These are phyloP conservation scores for Zygoascus sp. DNA, from an alignment of 1,139 yeast species.

Conservation along the genomic window DNA sequence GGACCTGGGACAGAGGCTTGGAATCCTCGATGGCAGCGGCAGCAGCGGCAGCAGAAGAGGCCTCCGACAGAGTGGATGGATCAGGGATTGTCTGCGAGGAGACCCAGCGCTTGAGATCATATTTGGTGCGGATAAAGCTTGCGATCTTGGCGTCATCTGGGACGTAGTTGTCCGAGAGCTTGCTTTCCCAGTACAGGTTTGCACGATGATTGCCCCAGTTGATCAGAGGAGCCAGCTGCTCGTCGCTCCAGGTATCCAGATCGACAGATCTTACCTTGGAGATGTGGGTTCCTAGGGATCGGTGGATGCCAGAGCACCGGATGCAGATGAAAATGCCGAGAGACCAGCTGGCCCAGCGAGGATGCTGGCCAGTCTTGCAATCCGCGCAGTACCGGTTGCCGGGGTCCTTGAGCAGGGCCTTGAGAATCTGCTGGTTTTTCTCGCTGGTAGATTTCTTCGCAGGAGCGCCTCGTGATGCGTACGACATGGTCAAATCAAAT, in stretches of 20 bases:
- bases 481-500: slow-evolving; percentile 9
- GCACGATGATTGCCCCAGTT: slow-evolving; percentile 83
- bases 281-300: slow-evolving; percentile 94
- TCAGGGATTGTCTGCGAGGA: slow-evolving; percentile 50
- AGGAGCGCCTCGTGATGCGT: slow-evolving; percentile 7
- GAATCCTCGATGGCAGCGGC: slow-evolving; percentile 9
- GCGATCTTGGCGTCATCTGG: slow-evolving; percentile 87
- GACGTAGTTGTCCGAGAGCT: slow-evolving; percentile 61
- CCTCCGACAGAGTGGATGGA: slow-evolving; percentile 43
- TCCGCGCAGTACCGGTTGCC: slow-evolving; percentile 82
- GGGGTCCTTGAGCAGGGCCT: slow-evolving; percentile 67
- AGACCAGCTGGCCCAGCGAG: slow-evolving; percentile 98
- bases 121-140: slow-evolving; percentile 85
- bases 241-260: slow-evolving; percentile 95
- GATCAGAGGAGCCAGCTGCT: slow-evolving; percentile 77
- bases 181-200: slow-evolving; percentile 75
- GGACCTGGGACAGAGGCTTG: not conserved
- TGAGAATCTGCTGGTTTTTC: slow-evolving; percentile 54
- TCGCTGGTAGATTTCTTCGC: slow-evolving; percentile 29
- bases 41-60: slow-evolving; percentile 15
- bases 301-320: slow-evolving; percentile 88
- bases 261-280: slow-evolving; percentile 60
- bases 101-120: slow-evolving; percentile 86
- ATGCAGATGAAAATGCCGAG: slow-evolving; percentile 90
- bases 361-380: slow-evolving; percentile 83